A percentile compares a stretch with the other conserved stretches of the same genome.
phyloP scores from a whole-genome alignment of 495 filamentous ascomycete genomes.

The Daldinia decipiens region DNA sequence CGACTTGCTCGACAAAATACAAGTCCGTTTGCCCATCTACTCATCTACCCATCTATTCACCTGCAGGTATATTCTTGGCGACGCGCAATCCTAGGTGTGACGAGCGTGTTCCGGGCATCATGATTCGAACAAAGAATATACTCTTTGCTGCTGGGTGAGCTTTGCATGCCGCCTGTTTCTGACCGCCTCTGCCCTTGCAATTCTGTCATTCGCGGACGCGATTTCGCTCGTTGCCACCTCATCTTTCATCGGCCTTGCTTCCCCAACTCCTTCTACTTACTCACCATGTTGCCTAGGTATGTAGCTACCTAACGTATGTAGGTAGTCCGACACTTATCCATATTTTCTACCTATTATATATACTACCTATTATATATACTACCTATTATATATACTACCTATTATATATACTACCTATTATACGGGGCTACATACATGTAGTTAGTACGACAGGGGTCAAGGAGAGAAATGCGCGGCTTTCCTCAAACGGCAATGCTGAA shows the following conservation, averaged over 20 bases:
- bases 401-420: too few relatives aligned
- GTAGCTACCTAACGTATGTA: too few relatives aligned
- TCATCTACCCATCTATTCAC: constrained; percentile 24
- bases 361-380: not conserved
- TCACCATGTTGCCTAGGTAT: not conserved
- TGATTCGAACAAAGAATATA: constrained; percentile 46
- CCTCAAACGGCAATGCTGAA: constrained; percentile 30
- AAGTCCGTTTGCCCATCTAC: constrained; percentile 8
- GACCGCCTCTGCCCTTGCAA: constrained; percentile 45
- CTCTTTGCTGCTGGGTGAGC: constrained; percentile 42
- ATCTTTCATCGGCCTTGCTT: constrained; percentile 16
- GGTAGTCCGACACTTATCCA: constrained; percentile 9
- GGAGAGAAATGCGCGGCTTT: constrained; percentile 32
- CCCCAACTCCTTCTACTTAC: constrained; percentile 4
- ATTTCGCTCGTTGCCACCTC: constrained; percentile 43
- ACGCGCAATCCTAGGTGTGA: constrained; percentile 53
- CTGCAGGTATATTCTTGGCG: constrained; percentile 47
- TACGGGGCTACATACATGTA: constrained; percentile 1
- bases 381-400: not conserved
- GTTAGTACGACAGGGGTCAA: not conserved
- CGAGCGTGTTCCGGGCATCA: constrained; percentile 39
- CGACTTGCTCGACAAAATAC: not conserved
- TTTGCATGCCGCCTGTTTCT: constrained; percentile 41
- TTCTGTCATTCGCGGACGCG: constrained; percentile 43
- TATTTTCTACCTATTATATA: not conserved